Conservation (phyloP, 169 alveolate species). For the Cryptosporidium felis region DNA sequence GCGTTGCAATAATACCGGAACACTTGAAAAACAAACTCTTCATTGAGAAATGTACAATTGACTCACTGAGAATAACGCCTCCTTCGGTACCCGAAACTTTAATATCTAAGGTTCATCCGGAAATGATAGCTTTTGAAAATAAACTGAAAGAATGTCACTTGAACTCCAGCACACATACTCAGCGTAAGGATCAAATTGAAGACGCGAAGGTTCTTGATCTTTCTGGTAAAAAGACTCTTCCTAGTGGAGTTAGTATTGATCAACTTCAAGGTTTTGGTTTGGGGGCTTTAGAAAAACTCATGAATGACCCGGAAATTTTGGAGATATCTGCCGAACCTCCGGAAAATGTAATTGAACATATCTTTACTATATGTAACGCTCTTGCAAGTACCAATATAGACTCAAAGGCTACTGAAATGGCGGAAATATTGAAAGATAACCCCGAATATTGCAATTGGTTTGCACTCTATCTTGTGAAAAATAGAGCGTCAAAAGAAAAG, state of each 20-base stretch:
- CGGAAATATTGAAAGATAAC: constrained; percentile 74
- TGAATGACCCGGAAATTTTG: constrained; percentile 74
- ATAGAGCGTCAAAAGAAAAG: constrained; percentile 89
- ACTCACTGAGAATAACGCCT: not conserved
- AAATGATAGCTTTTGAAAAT: constrained; percentile 12
- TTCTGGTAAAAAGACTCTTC: constrained; percentile 3
- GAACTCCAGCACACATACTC: not conserved
- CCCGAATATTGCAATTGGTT: constrained; percentile 87
- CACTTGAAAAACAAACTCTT: constrained; percentile 4
- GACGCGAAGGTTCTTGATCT: not conserved
- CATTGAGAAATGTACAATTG: not conserved
- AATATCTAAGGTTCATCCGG: constrained; percentile 16
- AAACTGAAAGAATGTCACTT: not conserved
- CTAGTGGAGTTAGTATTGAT: constrained; percentile 39
- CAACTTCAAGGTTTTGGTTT: constrained; percentile 78
- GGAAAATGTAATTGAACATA: constrained; percentile 39
- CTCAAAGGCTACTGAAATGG: constrained; percentile 79
- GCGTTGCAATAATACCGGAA: constrained; percentile 26
- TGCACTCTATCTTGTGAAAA: constrained; percentile 87
- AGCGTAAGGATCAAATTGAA: not conserved
- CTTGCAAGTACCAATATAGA: constrained; percentile 67
- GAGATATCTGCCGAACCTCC: not conserved
- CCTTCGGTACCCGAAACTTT: not conserved
- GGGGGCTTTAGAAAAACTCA: constrained; percentile 75
- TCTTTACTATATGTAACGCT: constrained; percentile 54